Conservation (phyloP, 73 alveolate species). For the Effrenium voratum region DNA sequence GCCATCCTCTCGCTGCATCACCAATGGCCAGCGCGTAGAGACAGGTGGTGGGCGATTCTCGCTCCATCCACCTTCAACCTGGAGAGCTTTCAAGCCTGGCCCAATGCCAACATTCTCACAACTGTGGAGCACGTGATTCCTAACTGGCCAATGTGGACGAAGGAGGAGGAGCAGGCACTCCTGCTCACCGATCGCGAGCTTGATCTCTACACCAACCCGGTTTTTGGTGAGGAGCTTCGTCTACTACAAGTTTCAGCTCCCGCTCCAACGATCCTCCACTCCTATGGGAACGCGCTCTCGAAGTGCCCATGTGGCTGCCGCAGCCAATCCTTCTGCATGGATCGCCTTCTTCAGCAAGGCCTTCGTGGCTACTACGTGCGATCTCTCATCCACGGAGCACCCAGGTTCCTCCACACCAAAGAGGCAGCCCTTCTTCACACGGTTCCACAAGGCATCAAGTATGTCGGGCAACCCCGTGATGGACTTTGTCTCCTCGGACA, state of each 20-base stretch:
- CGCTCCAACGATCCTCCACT: background rate
- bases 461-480: background rate
- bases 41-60: background rate
- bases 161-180: background rate
- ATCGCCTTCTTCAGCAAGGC: background rate
- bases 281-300: background rate
- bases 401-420: background rate
- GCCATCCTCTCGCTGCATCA: background rate
- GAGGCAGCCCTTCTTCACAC: background rate
- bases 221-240: background rate
- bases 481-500: background rate
- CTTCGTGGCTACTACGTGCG: background rate
- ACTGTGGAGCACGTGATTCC: background rate
- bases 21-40: background rate
- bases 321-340: background rate
- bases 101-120: background rate
- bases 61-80: background rate
- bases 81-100: background rate
- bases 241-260: background rate
- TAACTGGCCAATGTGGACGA: background rate
- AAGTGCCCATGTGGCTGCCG: conserved; percentile 6
- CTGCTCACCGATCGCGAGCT: background rate
- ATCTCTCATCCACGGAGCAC: background rate
- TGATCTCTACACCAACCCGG: background rate
- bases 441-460: background rate